phyloP scores from a whole-genome alignment of 257 asterid genomes.

The Ballota nigra region DNA sequence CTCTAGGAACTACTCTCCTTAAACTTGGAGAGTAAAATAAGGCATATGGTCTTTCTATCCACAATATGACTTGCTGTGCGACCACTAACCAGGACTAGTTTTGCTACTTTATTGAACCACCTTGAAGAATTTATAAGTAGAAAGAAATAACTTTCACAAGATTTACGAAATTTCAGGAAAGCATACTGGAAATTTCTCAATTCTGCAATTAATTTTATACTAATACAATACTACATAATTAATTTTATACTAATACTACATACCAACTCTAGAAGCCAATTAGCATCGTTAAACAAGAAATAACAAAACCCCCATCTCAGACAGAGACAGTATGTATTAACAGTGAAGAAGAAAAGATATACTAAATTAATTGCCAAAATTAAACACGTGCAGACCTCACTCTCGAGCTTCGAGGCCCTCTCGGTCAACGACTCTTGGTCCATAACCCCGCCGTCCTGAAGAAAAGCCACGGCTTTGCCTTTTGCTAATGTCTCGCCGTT shows the following conservation, averaged over 20 bases:
- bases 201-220: conserved; percentile 12
- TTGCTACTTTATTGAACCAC: neutral
- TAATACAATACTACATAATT: neutral
- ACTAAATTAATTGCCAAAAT: conserved; percentile 3
- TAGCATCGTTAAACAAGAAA: conserved; percentile 15
- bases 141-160: neutral
- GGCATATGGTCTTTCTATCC: conserved; percentile 9
- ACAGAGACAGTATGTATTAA: neutral
- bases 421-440: conserved; percentile 51
- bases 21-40: conserved; percentile 8
- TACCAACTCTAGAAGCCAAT: conserved; percentile 11
- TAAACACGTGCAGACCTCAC: conserved; percentile 56
- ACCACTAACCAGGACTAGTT: conserved; percentile 1
- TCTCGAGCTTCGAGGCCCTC: conserved; percentile 61
- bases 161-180: neutral
- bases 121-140: neutral
- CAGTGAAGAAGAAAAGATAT: neutral
- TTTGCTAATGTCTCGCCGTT: conserved; percentile 35
- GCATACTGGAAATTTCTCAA: neutral
- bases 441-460: conserved; percentile 41
- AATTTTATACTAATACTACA: neutral
- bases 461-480: conserved; percentile 47
- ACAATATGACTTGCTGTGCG: neutral
- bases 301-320: neutral
- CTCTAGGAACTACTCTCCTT: conserved; percentile 2